Conservation (phyloP, 2,329 filamentous ascomycete genomes). For the Fusarium mexicanum region DNA sequence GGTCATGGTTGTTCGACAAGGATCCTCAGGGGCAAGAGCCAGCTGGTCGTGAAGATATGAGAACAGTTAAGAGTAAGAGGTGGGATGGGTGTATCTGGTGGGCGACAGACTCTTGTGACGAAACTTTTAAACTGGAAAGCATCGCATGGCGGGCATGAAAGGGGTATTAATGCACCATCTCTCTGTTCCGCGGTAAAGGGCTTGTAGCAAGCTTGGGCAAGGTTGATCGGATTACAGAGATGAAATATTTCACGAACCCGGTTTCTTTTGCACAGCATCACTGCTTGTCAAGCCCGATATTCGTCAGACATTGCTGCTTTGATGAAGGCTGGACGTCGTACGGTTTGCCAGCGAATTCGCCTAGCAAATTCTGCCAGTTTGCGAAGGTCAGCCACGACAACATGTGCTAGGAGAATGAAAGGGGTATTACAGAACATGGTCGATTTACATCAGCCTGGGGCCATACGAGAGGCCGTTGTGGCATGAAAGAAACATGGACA, state of each 20-base stretch:
- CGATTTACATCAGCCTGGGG: background rate
- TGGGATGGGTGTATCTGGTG: background rate
- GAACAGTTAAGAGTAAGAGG: background rate
- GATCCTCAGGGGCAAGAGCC: background rate
- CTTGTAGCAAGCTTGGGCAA: background rate
- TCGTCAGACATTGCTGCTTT: background rate
- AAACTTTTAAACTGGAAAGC: background rate
- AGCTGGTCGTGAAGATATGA: background rate
- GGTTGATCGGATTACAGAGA: conserved; percentile 14
- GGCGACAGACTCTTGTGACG: too few relatives aligned
- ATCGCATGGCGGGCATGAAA: background rate
- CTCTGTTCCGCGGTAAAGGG: background rate
- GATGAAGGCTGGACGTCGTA: background rate
- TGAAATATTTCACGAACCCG: background rate
- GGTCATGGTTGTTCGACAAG: background rate
- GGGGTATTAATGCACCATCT: background rate
- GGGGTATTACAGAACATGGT: background rate
- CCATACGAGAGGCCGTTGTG: background rate
- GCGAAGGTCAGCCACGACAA: background rate
- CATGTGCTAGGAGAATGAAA: background rate
- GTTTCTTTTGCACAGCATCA: background rate
- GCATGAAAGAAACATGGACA: background rate
- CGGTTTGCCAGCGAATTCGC: background rate
- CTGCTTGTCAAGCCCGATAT: background rate
- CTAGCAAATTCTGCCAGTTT: conserved; percentile 10